Evolutionary conservation across 306 rosid genomes (phyloP).

Genomic region (Lathyrus sativus): DNA sequence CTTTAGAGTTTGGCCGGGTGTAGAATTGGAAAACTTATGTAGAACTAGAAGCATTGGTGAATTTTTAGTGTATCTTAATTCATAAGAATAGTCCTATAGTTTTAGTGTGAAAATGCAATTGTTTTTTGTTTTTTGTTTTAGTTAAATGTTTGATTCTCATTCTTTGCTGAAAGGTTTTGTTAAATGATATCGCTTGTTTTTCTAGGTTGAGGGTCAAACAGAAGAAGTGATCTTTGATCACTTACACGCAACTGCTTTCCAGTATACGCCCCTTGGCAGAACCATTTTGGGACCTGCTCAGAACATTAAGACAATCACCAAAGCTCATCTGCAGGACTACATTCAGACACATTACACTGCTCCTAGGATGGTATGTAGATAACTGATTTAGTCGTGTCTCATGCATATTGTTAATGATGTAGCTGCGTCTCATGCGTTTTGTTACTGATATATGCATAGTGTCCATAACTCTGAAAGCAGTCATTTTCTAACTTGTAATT

Average conservation of each 20-base stretch:
- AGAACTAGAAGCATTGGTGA: background rate
- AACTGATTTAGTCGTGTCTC: background rate
- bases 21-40: background rate
- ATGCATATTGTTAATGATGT: slow-evolving; percentile 10
- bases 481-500: background rate
- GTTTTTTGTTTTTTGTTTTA: background rate
- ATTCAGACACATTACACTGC: slow-evolving; percentile 88
- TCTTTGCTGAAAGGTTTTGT: slow-evolving; percentile 19
- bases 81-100: background rate
- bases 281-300: slow-evolving; percentile 89
- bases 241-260: slow-evolving; percentile 94
- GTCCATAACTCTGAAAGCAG: background rate
- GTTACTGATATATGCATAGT: background rate
- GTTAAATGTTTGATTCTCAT: background rate
- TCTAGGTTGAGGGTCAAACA: slow-evolving; percentile 82
- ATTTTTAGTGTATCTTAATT: background rate
- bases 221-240: slow-evolving; percentile 91
- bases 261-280: slow-evolving; percentile 90
- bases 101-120: background rate
- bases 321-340: slow-evolving; percentile 76
- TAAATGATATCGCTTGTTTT: slow-evolving; percentile 19
- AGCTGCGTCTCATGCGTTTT: slow-evolving; percentile 1
- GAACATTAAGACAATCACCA: slow-evolving; percentile 81
- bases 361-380: slow-evolving; percentile 80
- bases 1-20: background rate